Base-by-base conservation (phyloP, 768 basidiomycete species). In the Postia placenta region DNA sequence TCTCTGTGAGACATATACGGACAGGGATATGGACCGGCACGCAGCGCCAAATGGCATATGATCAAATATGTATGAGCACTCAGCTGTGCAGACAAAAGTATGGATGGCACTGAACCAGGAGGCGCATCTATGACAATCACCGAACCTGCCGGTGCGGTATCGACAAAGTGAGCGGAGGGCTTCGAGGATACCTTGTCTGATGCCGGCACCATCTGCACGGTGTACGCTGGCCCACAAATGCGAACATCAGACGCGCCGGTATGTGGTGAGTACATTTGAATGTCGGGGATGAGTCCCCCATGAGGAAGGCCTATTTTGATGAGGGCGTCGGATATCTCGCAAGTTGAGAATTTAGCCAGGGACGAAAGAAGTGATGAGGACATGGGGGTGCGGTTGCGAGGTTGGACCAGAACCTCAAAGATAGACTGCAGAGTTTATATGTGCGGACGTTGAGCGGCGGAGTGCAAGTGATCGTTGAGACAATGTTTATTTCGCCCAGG, bases 261-360 rank as follows among this genome's bases (percentile, higher is more conserved):
- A 0, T 67, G 59, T 2, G 79, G 70, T 11, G 83, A 81, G 47
- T 78, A 56, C 68, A 77, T 67, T 46, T 75, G 67, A 11, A 96
- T 76, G 63, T 92, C 91, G 2, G 89, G 83, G n/a, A 96, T 74
- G 58, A 81, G 74, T 1, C 93, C 92, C 0, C 90, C 92, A 55
- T 82, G 76, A 11, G 77, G 68, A 12, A 78, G 61, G 7, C 80
- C 78, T 27, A 94, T 80, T 66, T 90, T 93, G 56, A 92, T 69
- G 56, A 95, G 79, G 2, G 92, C 89, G 59, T 95, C 92, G 0
- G 92, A 92, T 6, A 95, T 71, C 69, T 94, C 89, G 69, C 87
- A 90, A 41, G 87, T 78, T 5, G 88, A 81, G 60, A 79, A 81
- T n/a, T 44, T 50, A 20, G 65, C 59, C 17, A 68, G 60, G 4